Conservation (phyloP, 2,329 filamentous ascomycete species). For the Ilyonectria destructans region DNA sequence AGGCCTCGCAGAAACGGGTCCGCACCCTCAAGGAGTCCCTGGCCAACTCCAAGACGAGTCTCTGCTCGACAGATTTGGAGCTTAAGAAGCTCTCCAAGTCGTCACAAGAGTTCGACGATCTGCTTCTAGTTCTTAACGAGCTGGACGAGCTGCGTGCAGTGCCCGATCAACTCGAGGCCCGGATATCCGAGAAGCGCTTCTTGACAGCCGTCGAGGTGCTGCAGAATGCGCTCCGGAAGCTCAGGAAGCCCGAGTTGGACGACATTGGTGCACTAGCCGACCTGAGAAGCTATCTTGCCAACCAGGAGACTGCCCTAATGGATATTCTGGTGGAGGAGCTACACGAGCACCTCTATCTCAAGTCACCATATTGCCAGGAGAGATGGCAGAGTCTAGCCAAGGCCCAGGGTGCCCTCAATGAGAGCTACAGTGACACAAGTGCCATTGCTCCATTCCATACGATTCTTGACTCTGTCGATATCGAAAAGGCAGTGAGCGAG, state of each 20-base stretch:
- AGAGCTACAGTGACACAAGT: conserved; percentile 64
- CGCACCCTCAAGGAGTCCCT: conserved; percentile 88
- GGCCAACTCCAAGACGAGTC: conserved; percentile 82
- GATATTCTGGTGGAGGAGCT: conserved; percentile 98
- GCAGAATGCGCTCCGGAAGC: conserved; percentile 86
- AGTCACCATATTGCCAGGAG: conserved; percentile 97
- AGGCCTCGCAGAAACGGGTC: conserved; percentile 88
- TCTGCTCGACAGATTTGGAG: conserved; percentile 90
- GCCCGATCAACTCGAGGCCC: conserved; percentile 92
- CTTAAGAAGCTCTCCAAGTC: conserved; percentile 90
- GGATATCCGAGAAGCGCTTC: conserved; percentile 97
- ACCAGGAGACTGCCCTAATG: conserved; percentile 92
- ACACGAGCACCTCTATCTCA: conserved; percentile 96
- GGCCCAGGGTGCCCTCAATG: conserved; percentile 71
- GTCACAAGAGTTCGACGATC: conserved; percentile 91
- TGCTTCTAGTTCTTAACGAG: conserved; percentile 86
- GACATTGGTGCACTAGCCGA: conserved; percentile 92
- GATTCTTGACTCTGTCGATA: conserved; percentile 74
- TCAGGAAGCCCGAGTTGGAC: conserved; percentile 91
- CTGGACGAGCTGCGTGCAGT: conserved; percentile 91
- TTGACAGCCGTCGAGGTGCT: conserved; percentile 92
- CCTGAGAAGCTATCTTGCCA: conserved; percentile 88
- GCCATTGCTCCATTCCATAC: conserved; percentile 70
- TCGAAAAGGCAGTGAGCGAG: conserved; percentile 78
- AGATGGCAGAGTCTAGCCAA: conserved; percentile 90